Base-by-base conservation (phyloP, 768 basidiomycete species). In the Candolleomyces efflorescens region DNA sequence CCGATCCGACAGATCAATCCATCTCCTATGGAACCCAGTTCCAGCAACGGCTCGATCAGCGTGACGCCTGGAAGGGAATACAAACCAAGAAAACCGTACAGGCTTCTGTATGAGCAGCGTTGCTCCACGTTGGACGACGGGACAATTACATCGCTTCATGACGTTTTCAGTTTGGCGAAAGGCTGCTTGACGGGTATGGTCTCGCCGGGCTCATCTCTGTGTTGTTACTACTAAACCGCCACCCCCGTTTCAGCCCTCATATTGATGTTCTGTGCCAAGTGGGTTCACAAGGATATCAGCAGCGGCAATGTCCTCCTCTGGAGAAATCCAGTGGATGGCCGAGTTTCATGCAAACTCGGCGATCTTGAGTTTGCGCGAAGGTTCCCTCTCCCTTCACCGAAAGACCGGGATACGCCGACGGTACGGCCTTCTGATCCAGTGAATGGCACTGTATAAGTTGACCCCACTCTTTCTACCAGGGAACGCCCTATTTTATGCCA, bases 241-340 rank as follows among this genome's bases (percentile, higher is more conserved):
- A 32, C 11, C 2, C 32, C 1, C 11, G 32, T n/a, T 5, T 27
- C 32, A 61, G 53, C 56, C 3, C 41, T 58, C 3, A 15, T 45
- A 36, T 10, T 61, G 0, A 22, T 61, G 56, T 44, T 23, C n/a
- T 44, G 54, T 13, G 54, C 53, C 9, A 22, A 32, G 17, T 59
- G 54, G 53, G 49, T 53, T 9, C 57, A 61, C n/a, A 4, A 56
- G 4, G 56, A 61, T 45, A 39, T 61, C 9, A 55, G 60, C 37
- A 12, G 52, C 11, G 47, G 53, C 1, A 61, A 58, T 22, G 46
- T 61, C 20, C 26, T 54, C 5, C 32, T 54, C 3, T 17, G 26
- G 15, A 20, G 22, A 24, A 36, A 50, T 11, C 13, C 13, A 3
- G 18, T 6, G 0, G 38, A 37, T 4, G 5, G 15, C 15, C 32